Evolutionary conservation across 306 rosid genomes (phyloP).

Genomic region (Acacia crassicarpa): DNA sequence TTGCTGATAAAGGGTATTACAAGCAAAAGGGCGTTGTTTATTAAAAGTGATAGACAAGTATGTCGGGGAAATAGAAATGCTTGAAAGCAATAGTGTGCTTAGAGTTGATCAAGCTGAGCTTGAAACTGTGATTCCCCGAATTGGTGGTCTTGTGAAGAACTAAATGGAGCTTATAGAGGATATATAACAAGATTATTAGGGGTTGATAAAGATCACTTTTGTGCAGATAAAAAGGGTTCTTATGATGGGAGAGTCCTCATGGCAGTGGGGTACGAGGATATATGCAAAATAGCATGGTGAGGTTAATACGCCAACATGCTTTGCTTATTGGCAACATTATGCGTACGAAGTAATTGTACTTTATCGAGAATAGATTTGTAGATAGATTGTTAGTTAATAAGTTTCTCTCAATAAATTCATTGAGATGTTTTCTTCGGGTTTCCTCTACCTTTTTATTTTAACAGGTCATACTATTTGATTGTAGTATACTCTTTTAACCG

Average conservation of each 20-base stretch:
- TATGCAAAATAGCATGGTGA: constrained; percentile 58
- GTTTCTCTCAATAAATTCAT: too few relatives aligned
- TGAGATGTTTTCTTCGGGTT: too few relatives aligned
- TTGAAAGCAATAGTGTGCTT: constrained; percentile 78
- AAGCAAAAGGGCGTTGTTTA: constrained; percentile 84
- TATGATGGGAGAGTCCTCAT: constrained; percentile 84
- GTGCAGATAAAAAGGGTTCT: constrained; percentile 83
- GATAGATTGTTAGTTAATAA: too few relatives aligned
- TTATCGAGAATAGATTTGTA: too few relatives aligned
- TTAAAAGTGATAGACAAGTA: constrained; percentile 75
- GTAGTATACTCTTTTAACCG: too few relatives aligned
- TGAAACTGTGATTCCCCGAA: constrained; percentile 86
- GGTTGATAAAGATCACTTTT: constrained; percentile 64
- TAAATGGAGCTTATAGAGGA: constrained; percentile 89
- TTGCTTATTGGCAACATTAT: too few relatives aligned
- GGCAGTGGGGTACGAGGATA: constrained; percentile 81
- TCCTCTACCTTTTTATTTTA: too few relatives aligned
- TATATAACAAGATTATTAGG: constrained; percentile 65
- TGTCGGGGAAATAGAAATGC: constrained; percentile 86
- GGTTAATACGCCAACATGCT: not conserved
- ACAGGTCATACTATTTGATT: too few relatives aligned
- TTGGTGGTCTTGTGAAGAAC: constrained; percentile 76
- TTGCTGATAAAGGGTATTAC: constrained; percentile 83
- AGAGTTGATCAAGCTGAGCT: constrained; percentile 88
- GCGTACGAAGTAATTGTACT: too few relatives aligned